Evolutionary conservation across 169 alveolate species (phyloP), one percentile per base, ranked within the genome.

Genomic region (Plasmodium coatneyi): DNA sequence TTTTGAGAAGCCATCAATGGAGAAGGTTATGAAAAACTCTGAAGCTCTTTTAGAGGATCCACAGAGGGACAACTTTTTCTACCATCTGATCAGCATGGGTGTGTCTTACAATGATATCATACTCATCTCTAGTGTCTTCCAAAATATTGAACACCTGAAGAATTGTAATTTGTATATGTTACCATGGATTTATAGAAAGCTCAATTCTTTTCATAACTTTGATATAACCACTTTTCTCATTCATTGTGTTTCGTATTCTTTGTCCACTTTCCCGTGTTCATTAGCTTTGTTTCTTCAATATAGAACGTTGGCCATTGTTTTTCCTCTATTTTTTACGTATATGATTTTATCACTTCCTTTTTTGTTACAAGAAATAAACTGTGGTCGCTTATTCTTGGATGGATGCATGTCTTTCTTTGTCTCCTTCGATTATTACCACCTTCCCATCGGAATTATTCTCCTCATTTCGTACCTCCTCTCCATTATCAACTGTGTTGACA

Each of bases 101-200:
- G 80, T 86, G 39, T 76, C 93, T 28, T 86, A 86, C 60, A 70
- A 86, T 86, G 93, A 86, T 76, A 76, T 86, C 30, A 86, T 86
- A 16, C 56, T 74, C 14, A 76, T 86, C 86, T 83, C 93, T 0
- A 86, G 93, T 76, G 71, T 86, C 6, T 86, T 86, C 30, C 43
- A 86, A 86, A 86, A 86, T 9, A 86, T 74, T 34, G 71, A 86
- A 76, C 80, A 86, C 54, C 41, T 86, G 66, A 74, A 86, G 43
- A 7, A 76, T 74, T 52, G 93, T 56, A 86, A 86, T 76, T 10
- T 86, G 28, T 86, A 49, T 49, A 86, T 86, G 93, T 49, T 86
- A 7, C 93, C 93, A 30, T 86, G 93, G 93, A 86, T 86, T 54
- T 72, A 86, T 76, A 86, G 80, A 25, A 86, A 86, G 76, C 60